These are phyloP conservation scores for Pichia scutulata DNA, from an alignment of 805 yeast species.

Conservation along the genomic window DNA sequence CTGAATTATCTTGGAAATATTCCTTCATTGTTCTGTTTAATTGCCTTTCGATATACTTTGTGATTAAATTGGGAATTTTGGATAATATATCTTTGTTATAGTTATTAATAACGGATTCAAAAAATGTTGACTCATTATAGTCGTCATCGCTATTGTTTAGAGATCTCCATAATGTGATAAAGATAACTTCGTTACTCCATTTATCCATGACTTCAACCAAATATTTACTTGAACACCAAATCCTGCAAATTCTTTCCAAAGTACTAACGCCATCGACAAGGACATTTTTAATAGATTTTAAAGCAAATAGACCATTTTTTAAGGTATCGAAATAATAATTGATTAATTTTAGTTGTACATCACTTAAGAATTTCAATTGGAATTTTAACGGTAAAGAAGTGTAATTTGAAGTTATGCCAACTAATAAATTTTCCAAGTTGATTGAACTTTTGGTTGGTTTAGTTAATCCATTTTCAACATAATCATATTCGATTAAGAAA, in stretches of 20 bases:
- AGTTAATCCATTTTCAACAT: conserved; percentile 32
- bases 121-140: conserved; percentile 28
- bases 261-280: conserved; percentile 17
- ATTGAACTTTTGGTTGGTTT: conserved; percentile 61
- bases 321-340: conserved; percentile 43
- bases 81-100: conserved; percentile 27
- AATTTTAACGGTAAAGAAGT: conserved; percentile 42
- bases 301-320: conserved; percentile 33
- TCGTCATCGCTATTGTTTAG: conserved; percentile 16
- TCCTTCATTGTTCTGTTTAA: conserved; percentile 30
- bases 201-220: conserved; percentile 31
- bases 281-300: conserved; percentile 29
- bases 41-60: conserved; percentile 29
- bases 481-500: conserved; percentile 53
- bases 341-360: conserved; percentile 49
- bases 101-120: conserved; percentile 35
- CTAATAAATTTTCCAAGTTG: conserved; percentile 48
- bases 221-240: conserved; percentile 31
- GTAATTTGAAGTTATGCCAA: conserved; percentile 49
- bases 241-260: conserved; percentile 34
- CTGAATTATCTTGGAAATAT: conserved; percentile 26
- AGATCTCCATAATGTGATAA: conserved; percentile 35
- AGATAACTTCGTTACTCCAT: conserved; percentile 38
- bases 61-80: conserved; percentile 25
- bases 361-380: conserved; percentile 48